phyloP scores from a whole-genome alignment of 441 rosid genomes.

The Populus hybrid region DNA sequence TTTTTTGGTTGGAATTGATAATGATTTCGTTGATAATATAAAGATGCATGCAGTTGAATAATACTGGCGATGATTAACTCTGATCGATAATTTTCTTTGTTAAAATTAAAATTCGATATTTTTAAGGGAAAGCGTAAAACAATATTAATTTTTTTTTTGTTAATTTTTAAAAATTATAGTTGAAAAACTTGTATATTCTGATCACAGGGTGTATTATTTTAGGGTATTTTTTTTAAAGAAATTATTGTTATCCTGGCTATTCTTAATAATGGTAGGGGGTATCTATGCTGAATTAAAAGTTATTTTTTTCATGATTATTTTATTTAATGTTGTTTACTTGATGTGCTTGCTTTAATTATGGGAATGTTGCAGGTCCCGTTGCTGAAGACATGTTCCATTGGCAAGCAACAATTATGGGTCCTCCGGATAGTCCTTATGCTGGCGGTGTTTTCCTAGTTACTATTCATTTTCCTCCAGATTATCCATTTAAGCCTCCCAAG shows the following conservation, averaged over 20 bases:
- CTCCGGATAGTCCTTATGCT: constrained; percentile 76
- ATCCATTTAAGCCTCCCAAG: constrained; percentile 90
- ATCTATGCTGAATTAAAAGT: background rate
- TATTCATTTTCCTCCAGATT: constrained; percentile 37
- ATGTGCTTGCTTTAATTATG: too few relatives aligned
- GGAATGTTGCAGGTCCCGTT: too few relatives aligned
- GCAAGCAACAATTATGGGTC: constrained; percentile 52
- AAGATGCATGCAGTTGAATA: background rate
- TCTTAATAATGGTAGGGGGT: background rate
- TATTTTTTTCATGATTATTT: background rate
- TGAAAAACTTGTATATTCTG: background rate
- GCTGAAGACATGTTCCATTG: too few relatives aligned
- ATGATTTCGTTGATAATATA: background rate
- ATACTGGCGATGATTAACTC: background rate
- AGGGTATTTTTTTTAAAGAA: too few relatives aligned
- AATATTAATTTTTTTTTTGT: background rate
- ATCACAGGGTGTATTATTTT: background rate
- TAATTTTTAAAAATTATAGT: background rate
- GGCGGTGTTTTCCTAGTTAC: constrained; percentile 85
- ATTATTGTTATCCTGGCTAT: background rate
- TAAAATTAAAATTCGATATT: too few relatives aligned
- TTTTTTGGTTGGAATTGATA: too few relatives aligned
- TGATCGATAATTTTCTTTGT: background rate
- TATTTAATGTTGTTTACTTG: too few relatives aligned
- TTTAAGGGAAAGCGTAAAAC: too few relatives aligned